phyloP scores from a whole-genome alignment of 2,329 filamentous ascomycete species.

The Davidsoniella virescens region DNA sequence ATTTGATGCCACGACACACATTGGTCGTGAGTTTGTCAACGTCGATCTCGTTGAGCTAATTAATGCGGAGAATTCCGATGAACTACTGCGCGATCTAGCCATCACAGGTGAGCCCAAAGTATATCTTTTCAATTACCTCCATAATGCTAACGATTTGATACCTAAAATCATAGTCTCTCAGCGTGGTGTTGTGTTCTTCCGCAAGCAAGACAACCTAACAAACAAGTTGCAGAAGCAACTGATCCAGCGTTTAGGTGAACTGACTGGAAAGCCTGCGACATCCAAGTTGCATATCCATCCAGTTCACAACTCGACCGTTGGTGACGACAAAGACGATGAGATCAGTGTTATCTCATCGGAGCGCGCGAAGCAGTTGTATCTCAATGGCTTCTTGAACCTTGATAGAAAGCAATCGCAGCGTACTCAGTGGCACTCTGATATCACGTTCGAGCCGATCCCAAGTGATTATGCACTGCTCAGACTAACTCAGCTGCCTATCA shows the following conservation, averaged over 20 bases:
- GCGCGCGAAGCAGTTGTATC: slow-evolving; percentile 35
- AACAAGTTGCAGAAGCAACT: slow-evolving; percentile 51
- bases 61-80: slow-evolving; percentile 43
- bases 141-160: background rate
- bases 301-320: slow-evolving; percentile 34
- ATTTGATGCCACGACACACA: slow-evolving; percentile 44
- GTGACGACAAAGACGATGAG: slow-evolving; percentile 37
- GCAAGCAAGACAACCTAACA: slow-evolving; percentile 42
- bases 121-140: background rate
- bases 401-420: slow-evolving; percentile 29
- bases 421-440: slow-evolving; percentile 44
- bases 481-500: slow-evolving; percentile 35
- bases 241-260: slow-evolving; percentile 41
- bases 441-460: slow-evolving; percentile 47
- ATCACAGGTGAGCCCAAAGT: slow-evolving; percentile 37
- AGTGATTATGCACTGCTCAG: slow-evolving; percentile 45
- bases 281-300: slow-evolving; percentile 46
- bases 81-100: slow-evolving; percentile 47
- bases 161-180: slow-evolving; percentile 36
- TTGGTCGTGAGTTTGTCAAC: slow-evolving; percentile 44
- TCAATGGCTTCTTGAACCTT: slow-evolving; percentile 20
- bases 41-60: slow-evolving; percentile 45
- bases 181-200: slow-evolving; percentile 55
- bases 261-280: slow-evolving; percentile 38
- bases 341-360: slow-evolving; percentile 48